These are phyloP conservation scores for Cryptococcus sp. DNA, from an alignment of 1,284 basidiomycete species.

Conservation along the genomic window DNA sequence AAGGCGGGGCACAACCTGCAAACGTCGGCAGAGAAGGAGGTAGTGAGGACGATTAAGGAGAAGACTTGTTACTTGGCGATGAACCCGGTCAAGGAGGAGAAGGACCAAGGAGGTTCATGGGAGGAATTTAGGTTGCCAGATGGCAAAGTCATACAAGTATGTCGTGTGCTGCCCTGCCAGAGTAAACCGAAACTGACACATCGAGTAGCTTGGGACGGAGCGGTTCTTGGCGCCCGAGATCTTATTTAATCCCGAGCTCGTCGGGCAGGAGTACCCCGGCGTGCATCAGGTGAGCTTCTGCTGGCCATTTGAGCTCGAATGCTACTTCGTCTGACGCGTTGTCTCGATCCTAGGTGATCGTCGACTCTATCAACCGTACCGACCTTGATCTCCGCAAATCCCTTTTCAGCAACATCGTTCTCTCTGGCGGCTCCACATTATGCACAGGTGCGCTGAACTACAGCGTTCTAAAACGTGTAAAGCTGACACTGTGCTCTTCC, in stretches of 20 bases:
- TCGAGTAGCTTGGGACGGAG: slow-evolving; percentile 77
- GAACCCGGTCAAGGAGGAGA: slow-evolving; percentile 91
- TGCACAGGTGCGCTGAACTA: slow-evolving; percentile 66
- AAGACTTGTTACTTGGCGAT: slow-evolving; percentile 93
- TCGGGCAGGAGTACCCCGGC: slow-evolving; percentile 93
- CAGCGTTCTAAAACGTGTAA: not conserved
- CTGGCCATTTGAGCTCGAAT: not conserved
- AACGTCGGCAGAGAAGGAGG: slow-evolving; percentile 95
- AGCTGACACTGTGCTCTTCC: not conserved
- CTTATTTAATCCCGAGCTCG: slow-evolving; percentile 93
- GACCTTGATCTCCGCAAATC: slow-evolving; percentile 84
- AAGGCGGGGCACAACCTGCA: slow-evolving; percentile 94
- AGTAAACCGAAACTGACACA: too few species aligned
- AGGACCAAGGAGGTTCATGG: slow-evolving; percentile 67
- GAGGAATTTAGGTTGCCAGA: slow-evolving; percentile 96
- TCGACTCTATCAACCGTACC: slow-evolving; percentile 55
- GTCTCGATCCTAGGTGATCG: slow-evolving; percentile 56
- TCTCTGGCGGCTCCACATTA: slow-evolving; percentile 93
- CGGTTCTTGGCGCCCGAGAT: slow-evolving; percentile 97
- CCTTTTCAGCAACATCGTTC: slow-evolving; percentile 92
- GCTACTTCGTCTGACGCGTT: not conserved
- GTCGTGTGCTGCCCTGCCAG: slow-evolving; percentile 31
- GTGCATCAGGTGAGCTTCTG: slow-evolving; percentile 83
- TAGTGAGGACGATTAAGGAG: slow-evolving; percentile 97
- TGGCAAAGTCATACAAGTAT: slow-evolving; percentile 85